Percentiles rank a stretch among this genome's conserved stretches.
Conservation (phyloP, 495 filamentous ascomycete species). For the Sphaerosporella brunnea region DNA sequence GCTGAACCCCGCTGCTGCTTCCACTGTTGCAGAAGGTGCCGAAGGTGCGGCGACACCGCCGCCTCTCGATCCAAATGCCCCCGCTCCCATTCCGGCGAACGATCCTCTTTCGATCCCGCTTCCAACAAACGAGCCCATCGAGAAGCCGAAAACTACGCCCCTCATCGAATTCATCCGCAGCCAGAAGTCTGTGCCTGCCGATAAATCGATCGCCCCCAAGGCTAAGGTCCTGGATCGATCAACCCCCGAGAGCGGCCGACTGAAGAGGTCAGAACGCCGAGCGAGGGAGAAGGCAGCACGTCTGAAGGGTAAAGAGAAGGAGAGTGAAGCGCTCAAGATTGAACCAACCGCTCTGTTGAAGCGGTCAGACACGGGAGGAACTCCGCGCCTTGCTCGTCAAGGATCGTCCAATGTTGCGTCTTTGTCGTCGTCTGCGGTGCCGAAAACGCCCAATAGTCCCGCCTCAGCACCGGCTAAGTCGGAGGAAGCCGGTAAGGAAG, state of each 20-base stretch:
- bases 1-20: slow-evolving; percentile 18
- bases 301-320: slow-evolving; percentile 34
- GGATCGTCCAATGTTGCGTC: background rate
- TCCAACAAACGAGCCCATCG: slow-evolving; percentile 35
- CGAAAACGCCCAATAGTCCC: background rate
- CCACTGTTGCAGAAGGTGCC: slow-evolving; percentile 34
- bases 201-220: background rate
- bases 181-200: slow-evolving; percentile 18
- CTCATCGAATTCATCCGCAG: slow-evolving; percentile 59
- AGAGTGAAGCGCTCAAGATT: slow-evolving; percentile 61
- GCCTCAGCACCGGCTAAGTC: background rate
- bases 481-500: slow-evolving; percentile 3
- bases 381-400: slow-evolving; percentile 16
- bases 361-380: slow-evolving; percentile 31
- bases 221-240: background rate
- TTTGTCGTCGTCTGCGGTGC: background rate
- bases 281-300: slow-evolving; percentile 34
- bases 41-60: slow-evolving; percentile 30
- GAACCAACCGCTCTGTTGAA: slow-evolving; percentile 43
- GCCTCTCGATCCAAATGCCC: slow-evolving; percentile 3
- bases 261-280: slow-evolving; percentile 36
- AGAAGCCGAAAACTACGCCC: slow-evolving; percentile 62
- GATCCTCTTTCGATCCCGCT: slow-evolving; percentile 22
- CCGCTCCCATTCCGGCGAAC: slow-evolving; percentile 9
- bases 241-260: background rate